These are phyloP conservation scores for Fusarium algeriense DNA, from an alignment of 2,329 filamentous ascomycete species.

Conservation along the genomic window DNA sequence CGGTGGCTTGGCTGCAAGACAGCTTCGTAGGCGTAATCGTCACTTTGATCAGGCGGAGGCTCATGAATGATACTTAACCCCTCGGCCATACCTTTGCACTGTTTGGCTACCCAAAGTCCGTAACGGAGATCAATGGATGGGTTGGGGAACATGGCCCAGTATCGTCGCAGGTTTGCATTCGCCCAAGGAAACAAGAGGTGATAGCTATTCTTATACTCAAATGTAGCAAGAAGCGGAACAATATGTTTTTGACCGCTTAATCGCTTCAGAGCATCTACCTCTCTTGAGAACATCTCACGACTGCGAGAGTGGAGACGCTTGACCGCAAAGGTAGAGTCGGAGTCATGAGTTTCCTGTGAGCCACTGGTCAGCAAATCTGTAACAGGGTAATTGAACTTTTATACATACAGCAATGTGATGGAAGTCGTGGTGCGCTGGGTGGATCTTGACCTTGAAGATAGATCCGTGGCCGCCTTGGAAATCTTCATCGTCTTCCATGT, in stretches of 20 bases:
- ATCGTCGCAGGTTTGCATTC: background rate
- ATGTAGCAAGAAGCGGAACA: background rate
- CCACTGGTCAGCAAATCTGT: background rate
- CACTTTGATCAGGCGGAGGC: background rate
- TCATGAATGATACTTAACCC: background rate
- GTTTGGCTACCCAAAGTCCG: background rate
- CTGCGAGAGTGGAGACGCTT: background rate
- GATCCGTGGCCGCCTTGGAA: background rate
- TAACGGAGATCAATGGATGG: background rate
- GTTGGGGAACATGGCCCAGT: conserved; percentile 6
- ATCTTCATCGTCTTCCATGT: background rate
- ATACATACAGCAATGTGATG: background rate
- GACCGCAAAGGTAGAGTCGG: background rate
- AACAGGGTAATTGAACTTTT: background rate
- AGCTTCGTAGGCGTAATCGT: background rate
- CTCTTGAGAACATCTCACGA: background rate
- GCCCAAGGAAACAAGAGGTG: background rate
- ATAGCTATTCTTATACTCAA: conserved; percentile 2
- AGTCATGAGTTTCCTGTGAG: background rate
- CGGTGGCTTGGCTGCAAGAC: background rate
- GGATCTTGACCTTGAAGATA: conserved; percentile 1
- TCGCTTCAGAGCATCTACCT: background rate
- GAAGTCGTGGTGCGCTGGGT: background rate
- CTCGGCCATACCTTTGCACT: conserved; percentile 3
- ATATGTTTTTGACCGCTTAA: background rate